Base-by-base conservation (phyloP, 163 green algal genomes). In the Volvox carteri region DNA sequence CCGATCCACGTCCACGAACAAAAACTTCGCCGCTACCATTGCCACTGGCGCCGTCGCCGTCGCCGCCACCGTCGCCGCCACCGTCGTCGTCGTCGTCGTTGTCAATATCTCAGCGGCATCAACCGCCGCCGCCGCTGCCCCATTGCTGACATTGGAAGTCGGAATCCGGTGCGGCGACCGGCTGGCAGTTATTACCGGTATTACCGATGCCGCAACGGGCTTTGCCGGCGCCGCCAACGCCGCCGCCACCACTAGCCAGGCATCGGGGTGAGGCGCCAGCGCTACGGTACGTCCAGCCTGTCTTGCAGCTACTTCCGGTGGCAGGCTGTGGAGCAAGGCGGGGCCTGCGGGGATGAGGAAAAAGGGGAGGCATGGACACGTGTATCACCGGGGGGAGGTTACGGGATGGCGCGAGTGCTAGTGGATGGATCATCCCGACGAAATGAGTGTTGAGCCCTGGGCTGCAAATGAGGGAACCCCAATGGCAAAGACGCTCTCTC, bases 201-300 rank as follows among this genome's bases (percentile, higher is more conserved):
- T n/a, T n/a, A n/a, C n/a, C n/a, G 74, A 28, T 6, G 12, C 37
- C 16, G 72, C 30, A 8, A 41, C 14, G 18, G 35, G 2, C 9
- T 39, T n/a, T 30, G 28, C 56, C 6, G 73, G 8, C 6, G 25
- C 28, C 21, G 5, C 2, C 14, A n/a, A 4, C 1, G 56, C 16
- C 6, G 58, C 73, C 30, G 58, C 56, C 42, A 70, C 81, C 75
- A 94, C 85, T 48, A 94, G 65, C 91, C 91, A 94, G 0, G 28
- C 68, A 48, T 88, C 78, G 1, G 84, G 79, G 4, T 85, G 23
- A 14, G 89, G 91, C 54, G 89, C 67, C 35, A 88, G 68, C 19
- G 85, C 46, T 25, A 90, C 41, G 0, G 79, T 84, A 46, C 89
- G 88, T 21, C 91, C 91, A 23, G 91, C 91, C 52, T 92, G 91